Conservation (phyloP, 2,329 filamentous ascomycete genomes). For the Scopulariopsis brevicaulis region DNA sequence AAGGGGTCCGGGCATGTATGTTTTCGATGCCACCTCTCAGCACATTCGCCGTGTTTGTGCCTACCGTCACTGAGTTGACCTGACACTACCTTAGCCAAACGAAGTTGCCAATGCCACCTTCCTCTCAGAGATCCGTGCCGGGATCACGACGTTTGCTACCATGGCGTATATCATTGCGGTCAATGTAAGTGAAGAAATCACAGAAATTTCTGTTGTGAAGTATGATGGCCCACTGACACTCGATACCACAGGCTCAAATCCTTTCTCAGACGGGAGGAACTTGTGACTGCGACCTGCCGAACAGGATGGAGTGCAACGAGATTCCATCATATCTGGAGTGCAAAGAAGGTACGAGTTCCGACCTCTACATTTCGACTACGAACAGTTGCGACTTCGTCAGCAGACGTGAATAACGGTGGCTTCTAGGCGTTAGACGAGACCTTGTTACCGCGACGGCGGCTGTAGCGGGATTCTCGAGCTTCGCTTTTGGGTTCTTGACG, state of each 20-base stretch:
- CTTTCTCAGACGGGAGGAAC: slow-evolving; percentile 67
- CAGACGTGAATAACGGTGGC: not conserved
- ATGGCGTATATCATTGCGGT: slow-evolving; percentile 82
- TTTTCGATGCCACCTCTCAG: slow-evolving; percentile 4
- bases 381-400: not conserved
- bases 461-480: slow-evolving; percentile 61
- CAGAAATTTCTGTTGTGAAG: not conserved
- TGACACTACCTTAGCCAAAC: slow-evolving; percentile 35
- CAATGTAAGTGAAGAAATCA: slow-evolving; percentile 31
- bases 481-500: slow-evolving; percentile 69
- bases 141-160: slow-evolving; percentile 67
- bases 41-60: not conserved
- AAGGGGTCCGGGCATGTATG: slow-evolving; percentile 54
- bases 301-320: slow-evolving; percentile 34
- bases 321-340: slow-evolving; percentile 31
- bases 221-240: not conserved
- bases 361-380: not conserved
- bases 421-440: slow-evolving; percentile 57
- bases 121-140: slow-evolving; percentile 67
- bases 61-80: not conserved
- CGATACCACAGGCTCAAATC: slow-evolving; percentile 25
- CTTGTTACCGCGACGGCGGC: slow-evolving; percentile 77
- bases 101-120: slow-evolving; percentile 60
- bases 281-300: slow-evolving; percentile 48
- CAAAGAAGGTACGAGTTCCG: slow-evolving; percentile 27